Conservation (phyloP, 768 basidiomycete species). For the Boletus coccyginus region DNA sequence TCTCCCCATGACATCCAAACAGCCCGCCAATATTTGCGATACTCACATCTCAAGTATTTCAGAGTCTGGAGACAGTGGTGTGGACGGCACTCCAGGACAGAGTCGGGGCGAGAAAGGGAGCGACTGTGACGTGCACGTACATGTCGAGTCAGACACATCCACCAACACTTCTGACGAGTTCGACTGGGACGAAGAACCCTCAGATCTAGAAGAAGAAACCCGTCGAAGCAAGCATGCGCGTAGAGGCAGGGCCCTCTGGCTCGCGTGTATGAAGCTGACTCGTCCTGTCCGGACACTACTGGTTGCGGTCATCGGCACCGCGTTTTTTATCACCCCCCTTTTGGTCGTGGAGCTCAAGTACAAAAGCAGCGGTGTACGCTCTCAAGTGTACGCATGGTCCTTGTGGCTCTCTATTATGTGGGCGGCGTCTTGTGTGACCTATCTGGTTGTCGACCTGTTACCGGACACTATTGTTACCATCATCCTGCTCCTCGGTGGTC, state of each 20-base stretch:
- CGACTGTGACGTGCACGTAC: constrained; percentile 3
- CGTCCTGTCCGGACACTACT: constrained; percentile 57
- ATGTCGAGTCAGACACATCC: constrained; percentile 35
- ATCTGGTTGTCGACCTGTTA: constrained; percentile 60
- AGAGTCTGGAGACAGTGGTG: constrained; percentile 5
- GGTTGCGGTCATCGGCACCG: constrained; percentile 55
- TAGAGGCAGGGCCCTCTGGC: constrained; percentile 60
- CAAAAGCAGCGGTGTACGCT: constrained; percentile 40
- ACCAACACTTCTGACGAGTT: constrained; percentile 70
- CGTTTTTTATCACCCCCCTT: constrained; percentile 65
- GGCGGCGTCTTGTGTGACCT: constrained; percentile 60
- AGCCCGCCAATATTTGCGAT: constrained; percentile 3
- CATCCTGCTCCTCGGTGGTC: constrained; percentile 54
- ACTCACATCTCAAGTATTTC: constrained; percentile 1
- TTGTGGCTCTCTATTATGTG: constrained; percentile 69
- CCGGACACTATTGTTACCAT: constrained; percentile 55
- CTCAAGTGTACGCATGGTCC: constrained; percentile 62
- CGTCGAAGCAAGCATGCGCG: constrained; percentile 44
- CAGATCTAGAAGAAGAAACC: constrained; percentile 29
- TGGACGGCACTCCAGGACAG: not conserved
- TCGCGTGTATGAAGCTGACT: constrained; percentile 65
- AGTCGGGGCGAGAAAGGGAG: constrained; percentile 12
- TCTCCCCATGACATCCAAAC: constrained; percentile 14
- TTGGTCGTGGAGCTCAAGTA: constrained; percentile 68
- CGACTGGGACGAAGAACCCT: constrained; percentile 63